phyloP scores from a whole-genome alignment of 1,139 yeast genomes.

The Lodderomyces orthopsilosis region DNA sequence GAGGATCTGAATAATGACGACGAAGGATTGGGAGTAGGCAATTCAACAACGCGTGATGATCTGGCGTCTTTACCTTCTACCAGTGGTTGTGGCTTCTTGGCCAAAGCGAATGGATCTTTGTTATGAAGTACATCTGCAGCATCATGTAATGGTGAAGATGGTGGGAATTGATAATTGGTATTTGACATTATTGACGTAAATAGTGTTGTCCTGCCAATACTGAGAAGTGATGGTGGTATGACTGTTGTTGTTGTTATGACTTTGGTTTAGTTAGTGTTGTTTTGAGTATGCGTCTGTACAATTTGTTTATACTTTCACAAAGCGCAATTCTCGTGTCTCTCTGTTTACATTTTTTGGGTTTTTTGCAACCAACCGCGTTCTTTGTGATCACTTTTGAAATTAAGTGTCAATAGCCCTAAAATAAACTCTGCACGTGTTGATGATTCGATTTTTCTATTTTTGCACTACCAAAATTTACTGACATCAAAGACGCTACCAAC shows the following conservation, averaged over 20 bases:
- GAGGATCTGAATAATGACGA: conserved; percentile 50
- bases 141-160: conserved; percentile 58
- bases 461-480: neutral
- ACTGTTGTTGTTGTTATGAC: neutral
- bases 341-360: conserved; percentile 5
- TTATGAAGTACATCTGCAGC: conserved; percentile 12
- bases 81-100: conserved; percentile 5
- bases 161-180: conserved; percentile 44
- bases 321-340: conserved; percentile 9
- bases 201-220: neutral
- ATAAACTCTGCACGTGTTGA: neutral
- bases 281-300: neutral
- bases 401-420: conserved; percentile 4
- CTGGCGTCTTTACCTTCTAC: neutral
- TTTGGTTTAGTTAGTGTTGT: neutral
- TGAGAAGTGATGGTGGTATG: too few relatives aligned
- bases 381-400: neutral
- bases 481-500: neutral
- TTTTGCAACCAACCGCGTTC: conserved; percentile 3
- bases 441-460: neutral
- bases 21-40: conserved; percentile 59
- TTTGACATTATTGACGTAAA: conserved; percentile 7
- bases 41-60: conserved; percentile 16
- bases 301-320: neutral
- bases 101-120: conserved; percentile 23